A percentile compares a stretch with the other conserved stretches of the same genome.
Conservation (phyloP, 148 eudicot genomes). For the Dianthus caryophyllus region DNA sequence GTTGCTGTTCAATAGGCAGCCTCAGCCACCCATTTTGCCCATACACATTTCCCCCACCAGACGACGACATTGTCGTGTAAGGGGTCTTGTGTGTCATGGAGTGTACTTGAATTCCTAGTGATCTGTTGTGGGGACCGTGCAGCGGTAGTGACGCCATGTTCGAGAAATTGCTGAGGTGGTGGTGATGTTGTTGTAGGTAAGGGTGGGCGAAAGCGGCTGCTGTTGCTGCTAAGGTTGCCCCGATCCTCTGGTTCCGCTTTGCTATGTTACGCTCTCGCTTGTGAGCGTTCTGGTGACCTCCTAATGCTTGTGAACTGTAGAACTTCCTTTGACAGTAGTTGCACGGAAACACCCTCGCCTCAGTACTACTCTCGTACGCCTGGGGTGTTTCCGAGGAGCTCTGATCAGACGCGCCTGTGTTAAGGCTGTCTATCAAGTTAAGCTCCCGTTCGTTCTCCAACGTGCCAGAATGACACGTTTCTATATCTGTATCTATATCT, state of each 20-base stretch:
- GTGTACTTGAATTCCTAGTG: slow-evolving; percentile 81
- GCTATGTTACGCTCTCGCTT: slow-evolving; percentile 68
- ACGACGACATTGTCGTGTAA: slow-evolving; percentile 22
- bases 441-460: slow-evolving; percentile 35
- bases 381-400: slow-evolving; percentile 39
- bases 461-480: slow-evolving; percentile 32
- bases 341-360: slow-evolving; percentile 67
- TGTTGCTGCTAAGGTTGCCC: slow-evolving; percentile 35
- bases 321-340: slow-evolving; percentile 78
- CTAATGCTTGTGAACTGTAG: slow-evolving; percentile 78
- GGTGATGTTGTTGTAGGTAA: slow-evolving; percentile 31
- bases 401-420: slow-evolving; percentile 36
- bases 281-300: slow-evolving; percentile 90
- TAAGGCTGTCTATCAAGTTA: slow-evolving; percentile 46
- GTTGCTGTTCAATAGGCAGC: slow-evolving; percentile 56
- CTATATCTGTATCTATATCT: no score
- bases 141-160: slow-evolving; percentile 63
- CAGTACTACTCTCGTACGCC: slow-evolving; percentile 32
- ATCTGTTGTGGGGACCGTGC: slow-evolving; percentile 51
- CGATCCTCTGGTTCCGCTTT: slow-evolving; percentile 47
- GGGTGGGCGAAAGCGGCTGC: slow-evolving; percentile 38
- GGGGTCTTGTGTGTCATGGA: slow-evolving; percentile 71
- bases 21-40: slow-evolving; percentile 62
- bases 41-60: slow-evolving; percentile 37
- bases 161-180: slow-evolving; percentile 32